Conservation (phyloP, 1,139 yeast species). For the Nakaseomyces delphensis region DNA sequence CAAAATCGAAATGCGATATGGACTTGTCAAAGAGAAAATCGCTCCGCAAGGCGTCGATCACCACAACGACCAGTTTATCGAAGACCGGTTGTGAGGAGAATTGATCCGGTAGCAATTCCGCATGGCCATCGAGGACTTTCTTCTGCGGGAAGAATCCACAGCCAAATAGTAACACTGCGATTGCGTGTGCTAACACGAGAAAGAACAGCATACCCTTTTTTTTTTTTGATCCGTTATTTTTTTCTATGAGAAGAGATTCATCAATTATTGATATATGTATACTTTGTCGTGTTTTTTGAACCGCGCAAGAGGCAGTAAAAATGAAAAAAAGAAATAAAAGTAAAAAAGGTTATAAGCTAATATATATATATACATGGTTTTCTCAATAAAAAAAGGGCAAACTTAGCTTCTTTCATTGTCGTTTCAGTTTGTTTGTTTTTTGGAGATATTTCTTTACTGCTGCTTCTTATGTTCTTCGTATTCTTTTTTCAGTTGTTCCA, state of each 20-base stretch:
- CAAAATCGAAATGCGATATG: conserved; percentile 50
- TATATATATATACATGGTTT: no score
- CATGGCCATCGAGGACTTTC: conserved; percentile 7
- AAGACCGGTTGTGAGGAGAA: conserved; percentile 42
- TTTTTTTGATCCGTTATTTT: neutral
- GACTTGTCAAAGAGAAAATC: conserved; percentile 68
- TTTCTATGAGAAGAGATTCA: neutral
- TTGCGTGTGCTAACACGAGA: conserved; percentile 5
- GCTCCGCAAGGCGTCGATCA: conserved; percentile 85
- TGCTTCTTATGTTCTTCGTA: conserved; percentile 41
- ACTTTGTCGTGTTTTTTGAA: no score
- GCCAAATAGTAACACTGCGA: conserved; percentile 6
- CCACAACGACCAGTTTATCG: conserved; percentile 65
- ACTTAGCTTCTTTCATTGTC: no score
- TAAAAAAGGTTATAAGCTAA: no score
- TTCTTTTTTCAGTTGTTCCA: conserved; percentile 61
- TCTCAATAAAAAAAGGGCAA: no score
- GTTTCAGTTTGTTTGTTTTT: neutral
- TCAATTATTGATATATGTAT: neutral
- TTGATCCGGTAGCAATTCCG: conserved; percentile 5
- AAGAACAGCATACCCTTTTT: neutral
- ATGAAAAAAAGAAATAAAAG: no score
- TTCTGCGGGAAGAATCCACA: conserved; percentile 9
- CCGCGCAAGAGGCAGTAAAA: no score
- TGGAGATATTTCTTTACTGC: neutral